Base-by-base conservation (phyloP, 495 filamentous ascomycete genomes). In the Daldinia caldariorum region DNA sequence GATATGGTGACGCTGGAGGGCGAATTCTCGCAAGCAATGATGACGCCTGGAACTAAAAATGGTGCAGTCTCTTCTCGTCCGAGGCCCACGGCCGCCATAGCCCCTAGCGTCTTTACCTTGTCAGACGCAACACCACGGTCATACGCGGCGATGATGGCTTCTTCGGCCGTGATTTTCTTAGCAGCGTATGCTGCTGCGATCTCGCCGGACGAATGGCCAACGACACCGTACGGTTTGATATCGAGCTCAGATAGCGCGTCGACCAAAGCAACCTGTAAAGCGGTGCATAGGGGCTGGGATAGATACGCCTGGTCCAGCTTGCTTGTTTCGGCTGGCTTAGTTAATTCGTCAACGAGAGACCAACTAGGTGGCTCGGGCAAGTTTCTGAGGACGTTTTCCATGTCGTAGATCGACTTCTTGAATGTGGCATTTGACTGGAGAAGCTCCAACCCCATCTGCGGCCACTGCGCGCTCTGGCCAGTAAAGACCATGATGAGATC, bases 131-230 rank as follows among this genome's bases (percentile, higher is more conserved):
- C 13, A 4, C 87, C 88, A 13, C 88, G 79, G 34, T 81, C 83
- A 57, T 86, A 89, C 0, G 88, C 85, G 51, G 86, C 69, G 0
- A 65, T 54, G 7, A 88, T 81, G 2, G 86, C 87, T 29, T 84
- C 81, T 1, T 22, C 2, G 0, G 69, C 58, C 0, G 70, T 66
- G 1, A 87, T 47, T 4, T 70, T 69, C 1, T 82, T 81, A 0
- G 80, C 76, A 4, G 80, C 80, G 45, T 83, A 84, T 0, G 84
- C 83, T 0, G 82, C 83, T 0, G 56, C 83, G 59, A 90, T 89
- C 69, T 91, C 89, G 13, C 89, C 88, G 35, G 81, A 85, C 0
- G 86, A 89, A 66, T 90, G 87, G 26, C 89, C 88, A 1, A 89
- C 79, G 0, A 89, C 84, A 6, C 81, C 80, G 0, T 66, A 43